Conservation (phyloP, 2,329 filamentous ascomycete genomes). For the Alternaria viburni region DNA sequence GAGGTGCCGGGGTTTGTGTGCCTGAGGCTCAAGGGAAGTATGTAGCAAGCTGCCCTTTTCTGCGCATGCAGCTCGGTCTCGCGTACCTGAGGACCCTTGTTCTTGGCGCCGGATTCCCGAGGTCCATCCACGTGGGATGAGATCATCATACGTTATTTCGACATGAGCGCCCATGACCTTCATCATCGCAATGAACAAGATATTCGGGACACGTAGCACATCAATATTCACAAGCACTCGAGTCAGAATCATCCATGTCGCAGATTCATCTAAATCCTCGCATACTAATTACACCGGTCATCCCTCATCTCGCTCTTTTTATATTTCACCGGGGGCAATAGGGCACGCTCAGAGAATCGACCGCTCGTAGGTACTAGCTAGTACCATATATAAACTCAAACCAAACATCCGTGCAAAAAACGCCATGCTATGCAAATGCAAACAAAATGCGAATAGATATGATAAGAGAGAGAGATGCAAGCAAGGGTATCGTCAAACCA, state of each 20-base stretch:
- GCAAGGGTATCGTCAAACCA: slow-evolving; percentile 18
- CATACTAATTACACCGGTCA: not conserved
- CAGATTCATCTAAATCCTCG: not conserved
- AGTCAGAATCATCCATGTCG: too few species aligned
- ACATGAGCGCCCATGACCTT: not conserved
- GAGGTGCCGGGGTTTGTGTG: not conserved
- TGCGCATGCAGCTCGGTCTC: slow-evolving; percentile 1
- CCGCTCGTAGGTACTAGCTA: not conserved
- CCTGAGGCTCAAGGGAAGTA: not conserved
- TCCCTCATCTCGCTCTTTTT: not conserved
- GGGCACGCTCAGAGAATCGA: not conserved
- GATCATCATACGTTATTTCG: slow-evolving; percentile 13
- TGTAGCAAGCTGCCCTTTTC: not conserved
- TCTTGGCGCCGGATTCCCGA: slow-evolving; percentile 9
- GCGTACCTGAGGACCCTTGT: slow-evolving; percentile 12
- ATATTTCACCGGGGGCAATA: not conserved
- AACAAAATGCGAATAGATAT: slow-evolving; percentile 3
- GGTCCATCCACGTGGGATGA: slow-evolving; percentile 20
- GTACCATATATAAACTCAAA: not conserved
- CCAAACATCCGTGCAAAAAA: slow-evolving; percentile 3
- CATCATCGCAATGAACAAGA: not conserved
- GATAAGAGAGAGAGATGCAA: not conserved
- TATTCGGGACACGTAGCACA: too few species aligned
- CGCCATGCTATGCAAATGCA: slow-evolving; percentile 29
- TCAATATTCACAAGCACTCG: not conserved